Base-by-base conservation (phyloP, 495 filamentous ascomycete species). In the Rusavskia elegans region DNA sequence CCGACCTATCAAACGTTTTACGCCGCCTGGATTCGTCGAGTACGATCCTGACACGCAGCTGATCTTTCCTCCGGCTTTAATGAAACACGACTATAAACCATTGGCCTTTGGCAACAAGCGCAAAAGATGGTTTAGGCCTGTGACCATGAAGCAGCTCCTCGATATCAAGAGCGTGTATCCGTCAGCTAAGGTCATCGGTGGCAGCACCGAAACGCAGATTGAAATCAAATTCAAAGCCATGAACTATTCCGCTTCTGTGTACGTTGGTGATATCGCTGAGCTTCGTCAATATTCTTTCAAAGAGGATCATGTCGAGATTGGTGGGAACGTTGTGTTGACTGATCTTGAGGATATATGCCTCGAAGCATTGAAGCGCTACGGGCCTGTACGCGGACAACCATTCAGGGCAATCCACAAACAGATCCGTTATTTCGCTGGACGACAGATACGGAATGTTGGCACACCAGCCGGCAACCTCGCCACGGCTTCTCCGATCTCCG, bases 141-240 rank as follows among this genome's bases (percentile, higher is more conserved):
- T 85, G 27, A 95, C 85, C 0, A 59, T 98, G 20, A 73, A 88
- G 21, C 89, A 98, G 61, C 70, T 98, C 21, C 68, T 98, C 23
- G 82, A 95, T 57, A 94, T 98, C 66, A 96, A 95, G 70, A 79
- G 70, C 57, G 79, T 79, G 0, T 82, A 89, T 55, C 92, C 89
- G 0, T 79, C 81, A 5, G 86, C 90, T 2, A 98, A 98, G 67
- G 75, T 98, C 53, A 95, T 98, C 54, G 90, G 89, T 25, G 92
- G 92, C 40, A 94, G 87, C 63, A 94, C 87, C 4, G 92, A 98
- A 67, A 97, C 90, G 0, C 92, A 96, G 64, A 96, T 98, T 50
- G 92, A 98, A 66, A 83, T 94, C 67, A 96, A 95, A 63, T 98
- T 98, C 75, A 97, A 98, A 71, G 87, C 80, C 2, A 80, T 93